phyloP scores from a whole-genome alignment of 305 asterid species.

The Fraxinus albicans region DNA sequence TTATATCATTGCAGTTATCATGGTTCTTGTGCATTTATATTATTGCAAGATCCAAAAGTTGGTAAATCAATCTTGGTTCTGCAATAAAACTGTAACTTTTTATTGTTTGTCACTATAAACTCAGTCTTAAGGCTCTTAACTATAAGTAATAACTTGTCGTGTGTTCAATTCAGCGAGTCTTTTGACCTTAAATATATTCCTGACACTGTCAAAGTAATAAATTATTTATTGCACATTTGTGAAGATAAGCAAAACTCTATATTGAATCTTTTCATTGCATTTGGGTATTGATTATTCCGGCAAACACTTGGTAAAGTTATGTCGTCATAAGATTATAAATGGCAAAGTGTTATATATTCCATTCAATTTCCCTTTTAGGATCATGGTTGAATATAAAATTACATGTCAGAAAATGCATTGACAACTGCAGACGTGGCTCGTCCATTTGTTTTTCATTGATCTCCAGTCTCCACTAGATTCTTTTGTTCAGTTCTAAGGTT shows the following conservation, averaged over 20 bases:
- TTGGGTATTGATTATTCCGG: background rate
- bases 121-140: background rate
- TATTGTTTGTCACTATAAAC: background rate
- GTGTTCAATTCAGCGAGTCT: background rate
- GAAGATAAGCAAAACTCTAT: background rate
- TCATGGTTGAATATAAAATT: background rate
- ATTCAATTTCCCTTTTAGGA: background rate
- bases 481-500: background rate
- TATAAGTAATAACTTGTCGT: background rate
- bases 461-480: background rate
- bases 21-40: background rate
- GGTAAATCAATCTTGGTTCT: background rate
- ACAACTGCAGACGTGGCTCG: background rate
- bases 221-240: background rate
- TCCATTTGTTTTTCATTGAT: background rate
- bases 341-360: background rate
- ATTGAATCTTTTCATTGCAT: background rate
- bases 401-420: background rate
- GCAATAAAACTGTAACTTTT: background rate
- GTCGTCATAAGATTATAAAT: background rate
- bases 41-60: background rate
- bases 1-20: background rate
- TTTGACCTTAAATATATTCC: background rate
- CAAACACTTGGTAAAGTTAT: background rate
- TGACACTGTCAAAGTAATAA: background rate